Evolutionary conservation across 169 alveolate genomes (phyloP), one percentile per base, ranked within the genome.

Genomic region (Cryptosporidium parvum): DNA sequence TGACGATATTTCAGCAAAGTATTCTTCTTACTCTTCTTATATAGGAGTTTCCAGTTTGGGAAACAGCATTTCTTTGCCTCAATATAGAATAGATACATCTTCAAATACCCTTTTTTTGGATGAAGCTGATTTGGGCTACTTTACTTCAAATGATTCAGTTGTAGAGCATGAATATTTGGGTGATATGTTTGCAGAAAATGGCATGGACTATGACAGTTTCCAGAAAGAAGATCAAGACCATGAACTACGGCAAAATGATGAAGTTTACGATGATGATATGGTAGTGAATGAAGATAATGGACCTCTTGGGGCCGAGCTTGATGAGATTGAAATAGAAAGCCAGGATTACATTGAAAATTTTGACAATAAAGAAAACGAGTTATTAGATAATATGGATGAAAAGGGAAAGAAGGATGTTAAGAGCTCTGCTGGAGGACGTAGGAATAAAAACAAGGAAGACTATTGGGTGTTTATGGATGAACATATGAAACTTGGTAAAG

Each of bases 401-500:
- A 59, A 59, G 67, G 37, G 37, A 9, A 26, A 9, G 12, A 18
- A 14, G 33, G 44, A 9, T 29, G 39, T 31, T 18, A 45, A 23
- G 35, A 18, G 6, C 29, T 10, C 10, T n/a, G 8, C 26, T 48
- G 85, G 67, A 7, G 21, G 29, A 10, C 69, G 29, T 51, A 71
- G 12, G 35, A n/a, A 56, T 8, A 65, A 52, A 14, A 72, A 52
- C 29, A 31, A 51, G 6, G 62, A 72, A 26, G 85, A 80, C 35
- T 65, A 37, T 31, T 80, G 80, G 89, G 39, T 23, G n/a, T 29
- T 42, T 37, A 42, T 80, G 68, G 89, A 80, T 42, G 89, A 80
- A 37, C 89, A 80, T 67, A 42, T 80, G 37, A 80, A 80, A 51
- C 18, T 80, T 21, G 89, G 89, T 18, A 80, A 65, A 26, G 89